Conservation (phyloP, 768 basidiomycete genomes). For the Russula earlei region DNA sequence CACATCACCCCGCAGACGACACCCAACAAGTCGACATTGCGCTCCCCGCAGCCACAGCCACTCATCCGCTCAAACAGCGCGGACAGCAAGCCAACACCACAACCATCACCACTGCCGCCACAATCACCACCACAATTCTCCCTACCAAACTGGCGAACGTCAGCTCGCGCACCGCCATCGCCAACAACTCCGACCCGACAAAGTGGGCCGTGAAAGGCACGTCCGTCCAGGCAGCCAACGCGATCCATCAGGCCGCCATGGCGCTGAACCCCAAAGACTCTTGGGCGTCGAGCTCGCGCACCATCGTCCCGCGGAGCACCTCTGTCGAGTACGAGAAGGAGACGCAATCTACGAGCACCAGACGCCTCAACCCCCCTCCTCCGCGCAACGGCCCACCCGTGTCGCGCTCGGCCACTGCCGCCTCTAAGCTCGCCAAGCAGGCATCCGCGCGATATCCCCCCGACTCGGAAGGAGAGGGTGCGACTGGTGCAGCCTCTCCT, state of each 20-base stretch:
- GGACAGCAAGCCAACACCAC: constrained; percentile 26
- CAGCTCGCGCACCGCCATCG: constrained; percentile 25
- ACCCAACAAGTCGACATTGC: constrained; percentile 28
- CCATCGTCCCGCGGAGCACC: constrained; percentile 55
- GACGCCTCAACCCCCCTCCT: constrained; percentile 54
- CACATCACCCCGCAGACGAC: constrained; percentile 34
- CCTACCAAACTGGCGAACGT: constrained; percentile 20
- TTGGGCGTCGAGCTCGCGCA: constrained; percentile 51
- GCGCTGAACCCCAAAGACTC: constrained; percentile 47
- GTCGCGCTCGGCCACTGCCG: constrained; percentile 21
- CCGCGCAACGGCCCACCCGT: constrained; percentile 34
- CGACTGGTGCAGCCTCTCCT: constrained; percentile 35
- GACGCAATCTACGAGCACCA: constrained; percentile 41
- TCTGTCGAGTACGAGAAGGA: constrained; percentile 74
- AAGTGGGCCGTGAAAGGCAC: constrained; percentile 75
- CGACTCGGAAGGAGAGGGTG: constrained; percentile 43
- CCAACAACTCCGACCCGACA: constrained; percentile 46
- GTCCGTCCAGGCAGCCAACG: constrained; percentile 77
- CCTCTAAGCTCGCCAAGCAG: constrained; percentile 42
- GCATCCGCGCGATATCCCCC: constrained; percentile 49
- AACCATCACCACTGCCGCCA: neutral
- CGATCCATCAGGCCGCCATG: constrained; percentile 63
- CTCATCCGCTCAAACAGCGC: constrained; percentile 35
- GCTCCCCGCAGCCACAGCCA: constrained; percentile 39
- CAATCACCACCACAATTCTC: neutral